Evolutionary conservation across 805 yeast genomes (phyloP), one percentile per base, ranked within the genome.

Genomic region (Monosporozyma siamensis): DNA sequence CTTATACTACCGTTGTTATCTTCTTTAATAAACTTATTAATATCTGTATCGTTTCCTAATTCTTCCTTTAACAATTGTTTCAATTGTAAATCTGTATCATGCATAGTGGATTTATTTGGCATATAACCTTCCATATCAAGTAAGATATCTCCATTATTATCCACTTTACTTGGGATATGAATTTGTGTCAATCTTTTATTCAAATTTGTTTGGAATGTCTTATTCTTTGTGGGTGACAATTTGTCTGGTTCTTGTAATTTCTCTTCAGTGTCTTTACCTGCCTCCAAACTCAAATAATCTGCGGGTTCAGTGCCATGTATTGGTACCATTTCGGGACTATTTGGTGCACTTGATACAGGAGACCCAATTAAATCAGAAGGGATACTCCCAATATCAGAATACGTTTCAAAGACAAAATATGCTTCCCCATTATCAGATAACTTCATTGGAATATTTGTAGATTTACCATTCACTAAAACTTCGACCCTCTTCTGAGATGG

Each of bases 361-460:
- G 95, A 85, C 0, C 96, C 85, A 50, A 87, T 75, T 49, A 87
- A 71, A 45, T 82, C 82, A 43, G 72, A 69, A 1, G 96, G 95
- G 20, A 92, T 80, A 45, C 75, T 74, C 29, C 66, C 67, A 8
- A 61, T 55, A 36, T 72, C 72, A 34, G 72, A 75, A 31, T 72
- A 73, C 1, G 96, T 83, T 55, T 88, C 95, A 65, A 92, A 90
- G 34, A 92, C 97, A 58, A 92, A 92, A 59, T 88, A 88, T 0
- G 97, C 98, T 63, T 92, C 98, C 11, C 98, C 98, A 6, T 94
- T 95, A 47, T 92, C 98, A 12, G 96, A 95, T 36, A 92, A 68
- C 61, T 92, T 92, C 97, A 92, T 92, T 7, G 95, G 96, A 38
- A 90, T 67, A 51, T 85, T 80, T 0, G 94, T 82, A 37, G 78